A percentile compares a stretch with the other conserved stretches of the same genome.
phyloP scores from a whole-genome alignment of 306 rosid species.

The Medicago lupulina region DNA sequence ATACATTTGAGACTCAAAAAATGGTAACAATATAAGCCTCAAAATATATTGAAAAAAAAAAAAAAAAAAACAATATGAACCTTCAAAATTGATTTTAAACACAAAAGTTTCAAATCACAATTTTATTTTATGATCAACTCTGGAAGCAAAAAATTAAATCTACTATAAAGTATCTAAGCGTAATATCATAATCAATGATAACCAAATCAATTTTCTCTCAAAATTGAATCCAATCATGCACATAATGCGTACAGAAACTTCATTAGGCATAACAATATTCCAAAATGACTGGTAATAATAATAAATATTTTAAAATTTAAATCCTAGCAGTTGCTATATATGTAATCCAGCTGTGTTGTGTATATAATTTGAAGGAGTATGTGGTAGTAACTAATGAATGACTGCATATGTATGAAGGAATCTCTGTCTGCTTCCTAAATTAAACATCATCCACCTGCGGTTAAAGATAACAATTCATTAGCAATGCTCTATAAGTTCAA shows the following conservation, averaged over 20 bases:
- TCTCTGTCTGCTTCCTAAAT: constrained; percentile 22
- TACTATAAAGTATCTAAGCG: no score
- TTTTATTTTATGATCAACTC: no score
- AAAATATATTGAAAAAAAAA: no score
- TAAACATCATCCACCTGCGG: constrained; percentile 37
- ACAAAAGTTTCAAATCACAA: no score
- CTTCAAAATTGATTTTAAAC: no score
- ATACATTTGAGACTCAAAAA: no score
- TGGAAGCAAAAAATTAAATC: no score
- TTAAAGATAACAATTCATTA: constrained; percentile 16
- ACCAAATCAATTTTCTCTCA: no score
- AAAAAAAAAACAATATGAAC: no score
- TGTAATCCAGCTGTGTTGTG: constrained; percentile 4
- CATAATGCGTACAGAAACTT: background rate
- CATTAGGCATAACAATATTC: background rate
- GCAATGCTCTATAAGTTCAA: background rate
- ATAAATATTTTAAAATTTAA: background rate
- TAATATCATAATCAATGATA: background rate
- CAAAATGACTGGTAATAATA: background rate
- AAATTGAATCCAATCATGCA: background rate
- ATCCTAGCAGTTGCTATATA: constrained; percentile 7
- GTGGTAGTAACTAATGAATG: background rate
- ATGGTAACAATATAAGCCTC: no score
- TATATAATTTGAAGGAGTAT: background rate
- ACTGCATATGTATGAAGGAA: background rate